Evolutionary conservation across 768 basidiomycete species (phyloP).

Genomic region (Postia placenta): DNA sequence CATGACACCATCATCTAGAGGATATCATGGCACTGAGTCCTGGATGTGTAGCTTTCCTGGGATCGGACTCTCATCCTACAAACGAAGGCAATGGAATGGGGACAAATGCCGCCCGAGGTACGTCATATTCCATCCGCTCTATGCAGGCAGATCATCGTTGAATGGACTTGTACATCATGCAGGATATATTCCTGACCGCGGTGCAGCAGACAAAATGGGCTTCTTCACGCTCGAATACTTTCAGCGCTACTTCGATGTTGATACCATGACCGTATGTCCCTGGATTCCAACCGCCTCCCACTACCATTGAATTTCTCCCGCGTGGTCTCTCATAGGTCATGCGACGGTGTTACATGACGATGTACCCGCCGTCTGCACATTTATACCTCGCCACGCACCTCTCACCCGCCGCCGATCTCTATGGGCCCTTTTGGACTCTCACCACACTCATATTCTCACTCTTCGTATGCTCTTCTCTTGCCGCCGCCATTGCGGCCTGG

Average conservation of each 20-base stretch:
- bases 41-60: constrained; percentile 22
- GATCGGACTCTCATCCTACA: constrained; percentile 18
- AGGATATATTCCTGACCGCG: constrained; percentile 63
- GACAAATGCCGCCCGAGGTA: constrained; percentile 12
- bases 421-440: constrained; percentile 96
- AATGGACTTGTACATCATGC: not conserved
- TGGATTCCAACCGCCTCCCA: not conserved
- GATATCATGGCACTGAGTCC: no score
- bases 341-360: constrained; percentile 67
- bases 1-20: not conserved
- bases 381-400: constrained; percentile 60
- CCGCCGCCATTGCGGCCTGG: constrained; percentile 82
- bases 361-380: constrained; percentile 62
- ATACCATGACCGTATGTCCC: constrained; percentile 57
- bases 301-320: constrained; percentile 9
- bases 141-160: not conserved
- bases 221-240: constrained; percentile 87
- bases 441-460: constrained; percentile 91
- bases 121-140: not conserved
- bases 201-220: constrained; percentile 40
- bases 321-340: constrained; percentile 45
- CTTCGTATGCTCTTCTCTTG: constrained; percentile 91
- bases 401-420: constrained; percentile 63
- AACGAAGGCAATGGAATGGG: constrained; percentile 5
- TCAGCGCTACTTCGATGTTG: constrained; percentile 84